Percentiles rank a stretch among this genome's conserved stretches.
phyloP scores from a whole-genome alignment of 768 basidiomycete genomes.

The Tylopilus sp. region DNA sequence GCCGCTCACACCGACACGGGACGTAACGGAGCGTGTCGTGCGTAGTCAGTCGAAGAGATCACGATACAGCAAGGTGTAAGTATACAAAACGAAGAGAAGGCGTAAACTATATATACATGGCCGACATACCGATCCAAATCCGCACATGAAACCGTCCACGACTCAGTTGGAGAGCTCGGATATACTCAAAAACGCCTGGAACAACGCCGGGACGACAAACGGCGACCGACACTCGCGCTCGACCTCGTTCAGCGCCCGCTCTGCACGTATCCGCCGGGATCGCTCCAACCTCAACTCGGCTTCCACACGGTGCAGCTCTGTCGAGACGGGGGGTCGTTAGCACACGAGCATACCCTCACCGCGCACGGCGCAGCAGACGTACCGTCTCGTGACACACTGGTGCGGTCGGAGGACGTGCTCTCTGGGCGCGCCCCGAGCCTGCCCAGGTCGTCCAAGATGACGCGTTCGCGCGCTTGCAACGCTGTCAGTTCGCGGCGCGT shows the following conservation, averaged over 20 bases:
- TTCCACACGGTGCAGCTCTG: constrained; percentile 28
- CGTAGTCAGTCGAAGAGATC: too few species aligned
- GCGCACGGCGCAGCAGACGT: neutral
- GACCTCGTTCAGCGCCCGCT: constrained; percentile 44
- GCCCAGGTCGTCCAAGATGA: constrained; percentile 22
- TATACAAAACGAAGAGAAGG: too few species aligned
- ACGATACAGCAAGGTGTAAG: too few species aligned
- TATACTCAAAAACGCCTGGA: constrained; percentile 50
- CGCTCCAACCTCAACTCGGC: constrained; percentile 37
- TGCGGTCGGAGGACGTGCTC: neutral
- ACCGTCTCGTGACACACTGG: constrained; percentile 15
- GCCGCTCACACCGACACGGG: too few species aligned
- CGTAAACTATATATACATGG: too few species aligned
- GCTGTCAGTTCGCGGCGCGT: constrained; percentile 23
- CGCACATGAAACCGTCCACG: too few species aligned
- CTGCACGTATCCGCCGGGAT: constrained; percentile 38
- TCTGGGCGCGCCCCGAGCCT: constrained; percentile 9
- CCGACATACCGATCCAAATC: too few species aligned
- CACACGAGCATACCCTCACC: neutral
- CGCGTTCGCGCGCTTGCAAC: constrained; percentile 23
- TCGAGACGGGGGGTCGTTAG: neutral
- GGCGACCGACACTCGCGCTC: constrained; percentile 48
- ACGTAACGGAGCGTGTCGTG: too few species aligned
- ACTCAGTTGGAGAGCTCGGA: constrained; percentile 39
- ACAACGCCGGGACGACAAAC: constrained; percentile 54